Evolutionary conservation across 108 stramenopile species (phyloP), one percentile per base, ranked within the genome.

Genomic region (Fragilaria crotonensis): DNA sequence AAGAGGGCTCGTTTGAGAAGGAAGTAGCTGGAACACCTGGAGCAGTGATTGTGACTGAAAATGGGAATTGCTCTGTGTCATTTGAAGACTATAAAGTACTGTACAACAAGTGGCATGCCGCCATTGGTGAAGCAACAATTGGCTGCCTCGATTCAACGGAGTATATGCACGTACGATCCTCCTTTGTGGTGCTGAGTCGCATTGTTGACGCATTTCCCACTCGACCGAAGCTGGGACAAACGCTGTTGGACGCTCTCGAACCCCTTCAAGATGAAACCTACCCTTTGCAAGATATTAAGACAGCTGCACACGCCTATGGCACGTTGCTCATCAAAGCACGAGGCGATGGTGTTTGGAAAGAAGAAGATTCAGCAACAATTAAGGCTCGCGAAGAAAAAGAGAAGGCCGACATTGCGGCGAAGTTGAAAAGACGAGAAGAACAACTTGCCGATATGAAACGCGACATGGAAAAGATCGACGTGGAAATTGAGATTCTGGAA

Each of bases 331-430:
- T 62, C n/a, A 87, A 77, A 63, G 87, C 89, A 20, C 75, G 88
- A 25, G 81, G 87, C 65, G 86, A 87, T 9, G 88, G 90, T 27
- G 78, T 82, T 50, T 90, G 90, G 87, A 78, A 87, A 45, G 91
- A 89, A 51, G 87, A 87, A 61, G 77, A 80, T 52, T 70, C 75
- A 45, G 73, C 76, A 4, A 73, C 70, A 28, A 83, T 75, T 0
- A 74, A 72, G 53, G 83, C 80, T 3, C 71, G 88, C 5, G 77
- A 78, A 50, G 77, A 81, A 14, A 81, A 73, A 51, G 88, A 90
- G 51, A 69, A 76, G 54, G 73, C 73, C 33, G 81, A 79, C 36
- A 74, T 60, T 25, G 75, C 78, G 50, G 81, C 72, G 18, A 58
- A 77, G 20, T 79, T 80, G 60, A 87, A 84, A 58, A 75, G 73